Base-by-base conservation (phyloP, 441 rosid species). In the Populus tomentosa region DNA sequence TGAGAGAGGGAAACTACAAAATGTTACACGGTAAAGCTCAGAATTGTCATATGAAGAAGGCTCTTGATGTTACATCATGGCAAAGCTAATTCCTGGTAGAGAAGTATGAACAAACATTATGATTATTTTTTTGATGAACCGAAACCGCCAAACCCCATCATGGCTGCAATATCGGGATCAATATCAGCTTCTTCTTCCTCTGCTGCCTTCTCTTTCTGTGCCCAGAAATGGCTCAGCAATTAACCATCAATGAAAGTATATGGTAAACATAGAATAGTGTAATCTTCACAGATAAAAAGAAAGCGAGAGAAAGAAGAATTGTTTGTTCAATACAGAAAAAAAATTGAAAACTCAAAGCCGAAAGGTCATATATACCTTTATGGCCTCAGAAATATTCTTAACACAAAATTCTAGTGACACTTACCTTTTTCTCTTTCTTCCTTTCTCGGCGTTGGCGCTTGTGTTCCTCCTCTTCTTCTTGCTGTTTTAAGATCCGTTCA, bases 61-160 rank as follows among this genome's bases (percentile, higher is more conserved):
- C 50, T 13, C 72, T n/a, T 36, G 65, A 40, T 7, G 30, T 53
- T 78, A 75, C 73, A 77, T 4, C 56, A 46, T 35, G 69, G 11
- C 56, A 59, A 30, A 71, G 28, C 72, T 14, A 42, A 28, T 24
- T 67, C 21, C 56, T 10, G 2, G 66, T 2, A 64, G 65, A 61
- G 32, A 13, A 50, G 62, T 35, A 42, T 35, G 65, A 68, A 30
- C 64, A 24, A 46, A 64, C 26, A 36, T 67, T 40, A 23, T 42
- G 24, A 40, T 80, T 82, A 89, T 74, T 92, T 91, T 75, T 94
- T 94, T 4, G 97, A 91, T 33, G 97, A 88, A 50, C 97, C 86
- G 73, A 95, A 95, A 69, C 99, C 96, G 7, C 97, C 98, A 36
- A 95, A 95, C 71, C 99, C 99, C 99, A 95, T 95, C 93, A 92